Evolutionary conservation across 2,329 filamentous ascomycete species (phyloP), one percentile per base, ranked within the genome.

Genomic region (Aspergillus sp.): DNA sequence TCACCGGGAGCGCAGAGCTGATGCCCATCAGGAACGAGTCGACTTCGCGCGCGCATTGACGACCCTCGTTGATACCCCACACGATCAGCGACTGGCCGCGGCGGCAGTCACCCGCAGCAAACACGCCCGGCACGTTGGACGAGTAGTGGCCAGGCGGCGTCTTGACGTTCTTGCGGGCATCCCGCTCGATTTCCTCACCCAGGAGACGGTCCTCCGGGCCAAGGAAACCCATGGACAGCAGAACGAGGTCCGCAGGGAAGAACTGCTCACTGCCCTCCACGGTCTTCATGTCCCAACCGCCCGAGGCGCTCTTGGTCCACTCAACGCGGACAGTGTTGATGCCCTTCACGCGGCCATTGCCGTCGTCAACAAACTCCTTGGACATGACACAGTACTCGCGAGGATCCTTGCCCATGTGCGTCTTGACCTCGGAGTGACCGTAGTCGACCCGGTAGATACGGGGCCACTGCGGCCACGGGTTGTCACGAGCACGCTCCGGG

Each of bases 231-330:
- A 97, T 97, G 47, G 93, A 96, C 45, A 97, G 80, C 42, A 97
- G 84, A 42, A 97, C 92, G 38, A 97, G 84, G 68, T 97, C 93
- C 23, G 93, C 93, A 34, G 91, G 91, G 88, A 97, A 97, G 82
- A 95, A 95, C 71, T 97, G 86, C 78, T 96, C 89, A 56, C 88
- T 93, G 34, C 89, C 91, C 61, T 96, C 92, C 29, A 96, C 81
- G 73, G 96, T 93, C 83, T 96, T 96, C 91, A 97, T 97, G 75
- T 97, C 93, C 93, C 93, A 97, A 42, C 92, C 92, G 60, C 92
- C 92, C 56, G 84, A 87, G 23, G 89, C 82, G 49, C 86, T 90
- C 81, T 92, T 94, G 64, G 91, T 94, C 93, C 93, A 97, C 72
- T 97, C 92, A 41, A 97, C 92, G 50, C 93, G 91, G 54, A 94